phyloP scores from a whole-genome alignment of 139 green algal genomes.

The Volvox reticuliferus region DNA sequence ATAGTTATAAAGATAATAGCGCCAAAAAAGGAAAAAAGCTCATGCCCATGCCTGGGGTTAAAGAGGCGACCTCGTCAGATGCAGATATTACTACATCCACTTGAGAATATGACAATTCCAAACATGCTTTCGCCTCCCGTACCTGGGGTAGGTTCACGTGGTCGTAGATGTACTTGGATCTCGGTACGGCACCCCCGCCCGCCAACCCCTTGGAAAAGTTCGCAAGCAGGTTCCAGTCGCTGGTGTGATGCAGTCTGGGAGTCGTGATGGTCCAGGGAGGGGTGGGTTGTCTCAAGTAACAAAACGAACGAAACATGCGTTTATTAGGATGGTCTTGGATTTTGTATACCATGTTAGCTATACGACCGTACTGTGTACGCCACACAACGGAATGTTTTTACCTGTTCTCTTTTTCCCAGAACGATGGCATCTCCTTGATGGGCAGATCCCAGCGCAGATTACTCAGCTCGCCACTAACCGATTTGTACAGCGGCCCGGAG shows the following conservation, averaged over 20 bases:
- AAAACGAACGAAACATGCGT: too few relatives aligned
- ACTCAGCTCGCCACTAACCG: constrained; percentile 67
- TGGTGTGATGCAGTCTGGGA: neutral
- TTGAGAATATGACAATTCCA: too few relatives aligned
- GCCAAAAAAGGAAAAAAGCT: too few relatives aligned
- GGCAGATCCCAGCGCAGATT: constrained; percentile 74
- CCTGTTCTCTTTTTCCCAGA: constrained; percentile 57
- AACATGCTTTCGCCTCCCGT: too few relatives aligned
- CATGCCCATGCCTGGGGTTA: too few relatives aligned
- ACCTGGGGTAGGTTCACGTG: constrained; percentile 81
- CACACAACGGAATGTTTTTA: neutral
- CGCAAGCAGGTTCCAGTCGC: constrained; percentile 68
- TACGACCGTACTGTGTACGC: neutral
- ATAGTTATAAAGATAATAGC: too few relatives aligned
- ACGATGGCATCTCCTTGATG: constrained; percentile 51
- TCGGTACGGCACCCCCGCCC: constrained; percentile 58
- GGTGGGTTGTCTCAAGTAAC: too few relatives aligned
- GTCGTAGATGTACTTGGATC: constrained; percentile 78
- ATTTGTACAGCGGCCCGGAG: constrained; percentile 77
- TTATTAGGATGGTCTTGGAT: too few relatives aligned
- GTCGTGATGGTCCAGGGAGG: too few relatives aligned
- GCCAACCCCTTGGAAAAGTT: constrained; percentile 73
- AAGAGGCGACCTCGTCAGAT: too few relatives aligned
- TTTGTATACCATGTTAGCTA: too few relatives aligned
- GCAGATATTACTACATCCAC: too few relatives aligned